Evolutionary conservation across 768 basidiomycete genomes (phyloP).

Genomic region (Tylopilus subfusipes): DNA sequence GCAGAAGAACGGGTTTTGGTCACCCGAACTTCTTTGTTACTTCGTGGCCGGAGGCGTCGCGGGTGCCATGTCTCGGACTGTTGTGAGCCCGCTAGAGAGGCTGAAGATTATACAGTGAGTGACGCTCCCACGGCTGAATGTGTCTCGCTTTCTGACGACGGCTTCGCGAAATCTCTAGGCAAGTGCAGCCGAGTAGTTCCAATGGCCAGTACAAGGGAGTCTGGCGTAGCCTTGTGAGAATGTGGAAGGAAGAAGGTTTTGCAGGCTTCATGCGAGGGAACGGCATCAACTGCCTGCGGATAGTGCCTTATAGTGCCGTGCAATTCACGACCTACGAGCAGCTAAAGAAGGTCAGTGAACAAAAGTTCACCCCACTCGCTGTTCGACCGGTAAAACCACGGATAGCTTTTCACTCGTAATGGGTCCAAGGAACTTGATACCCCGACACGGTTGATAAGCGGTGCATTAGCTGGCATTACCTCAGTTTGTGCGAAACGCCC

Average conservation of each 20-base stretch:
- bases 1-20: slow-evolving; percentile 29
- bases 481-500: slow-evolving; percentile 73
- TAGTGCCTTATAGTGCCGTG: slow-evolving; percentile 89
- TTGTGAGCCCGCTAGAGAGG: slow-evolving; percentile 88
- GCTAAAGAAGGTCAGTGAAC: slow-evolving; percentile 66
- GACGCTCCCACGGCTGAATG: background rate
- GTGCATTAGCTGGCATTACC: slow-evolving; percentile 90
- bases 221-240: slow-evolving; percentile 74
- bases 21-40: slow-evolving; percentile 39
- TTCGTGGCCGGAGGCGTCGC: slow-evolving; percentile 55
- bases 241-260: slow-evolving; percentile 93
- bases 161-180: slow-evolving; percentile 44
- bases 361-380: background rate
- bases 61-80: slow-evolving; percentile 76
- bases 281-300: slow-evolving; percentile 85
- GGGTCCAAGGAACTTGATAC: slow-evolving; percentile 82
- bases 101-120: slow-evolving; percentile 96
- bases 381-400: slow-evolving; percentile 28
- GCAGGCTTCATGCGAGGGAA: slow-evolving; percentile 94
- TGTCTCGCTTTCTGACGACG: background rate
- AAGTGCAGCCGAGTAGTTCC: slow-evolving; percentile 76
- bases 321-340: slow-evolving; percentile 90
- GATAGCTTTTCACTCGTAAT: slow-evolving; percentile 64
- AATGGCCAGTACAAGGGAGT: slow-evolving; percentile 78
- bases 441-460: slow-evolving; percentile 77